Conservation (phyloP, 306 rosid species). For the Macrotyloma uniflorum region DNA sequence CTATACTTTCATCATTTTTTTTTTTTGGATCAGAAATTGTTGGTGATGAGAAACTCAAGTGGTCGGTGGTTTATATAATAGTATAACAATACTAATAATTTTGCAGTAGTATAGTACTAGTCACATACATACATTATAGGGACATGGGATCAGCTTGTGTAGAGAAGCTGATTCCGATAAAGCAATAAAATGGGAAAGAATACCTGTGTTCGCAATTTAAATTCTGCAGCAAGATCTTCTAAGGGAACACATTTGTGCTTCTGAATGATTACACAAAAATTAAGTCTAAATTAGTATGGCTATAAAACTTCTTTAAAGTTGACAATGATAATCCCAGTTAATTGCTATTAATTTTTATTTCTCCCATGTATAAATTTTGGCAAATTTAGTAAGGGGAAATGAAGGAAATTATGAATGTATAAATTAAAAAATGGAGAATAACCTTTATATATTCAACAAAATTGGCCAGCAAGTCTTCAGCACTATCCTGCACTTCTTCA, state of each 20-base stretch:
- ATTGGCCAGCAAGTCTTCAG: conserved; percentile 69
- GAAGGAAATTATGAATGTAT: conserved; percentile 10
- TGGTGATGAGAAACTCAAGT: background rate
- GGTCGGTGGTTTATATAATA: background rate
- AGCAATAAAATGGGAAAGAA: background rate
- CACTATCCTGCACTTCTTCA: conserved; percentile 77
- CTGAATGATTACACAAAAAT: conserved; percentile 53
- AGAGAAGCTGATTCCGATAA: background rate
- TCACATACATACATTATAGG: background rate
- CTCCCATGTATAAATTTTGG: background rate
- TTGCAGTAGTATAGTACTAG: background rate
- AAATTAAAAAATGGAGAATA: conserved; percentile 20
- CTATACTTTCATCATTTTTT: background rate
- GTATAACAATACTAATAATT: background rate
- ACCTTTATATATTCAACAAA: conserved; percentile 95
- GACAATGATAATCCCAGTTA: conserved; percentile 10
- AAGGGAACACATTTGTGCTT: conserved; percentile 88
- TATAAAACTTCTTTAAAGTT: conserved; percentile 6
- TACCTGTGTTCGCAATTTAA: conserved; percentile 93
- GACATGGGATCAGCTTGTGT: background rate
- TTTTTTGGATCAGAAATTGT: background rate
- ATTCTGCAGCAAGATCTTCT: conserved; percentile 98
- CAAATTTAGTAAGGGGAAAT: conserved; percentile 8
- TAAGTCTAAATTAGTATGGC: conserved; percentile 23
- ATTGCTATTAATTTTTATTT: conserved; percentile 2